phyloP scores from a whole-genome alignment of 371 early-diverging fungal species.

The Dinochytrium kinnereticum region DNA sequence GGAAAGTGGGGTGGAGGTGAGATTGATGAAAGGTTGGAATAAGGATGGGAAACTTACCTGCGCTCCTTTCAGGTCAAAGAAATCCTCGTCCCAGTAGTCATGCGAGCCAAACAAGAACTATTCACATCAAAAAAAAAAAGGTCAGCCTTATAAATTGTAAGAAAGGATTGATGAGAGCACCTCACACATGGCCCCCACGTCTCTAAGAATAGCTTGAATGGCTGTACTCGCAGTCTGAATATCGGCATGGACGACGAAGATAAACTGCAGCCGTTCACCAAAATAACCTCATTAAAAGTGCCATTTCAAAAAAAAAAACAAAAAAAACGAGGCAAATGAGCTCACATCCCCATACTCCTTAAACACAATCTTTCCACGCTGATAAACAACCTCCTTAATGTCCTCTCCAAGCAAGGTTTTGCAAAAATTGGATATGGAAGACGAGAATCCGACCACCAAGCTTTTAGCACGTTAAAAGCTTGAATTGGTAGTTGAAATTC shows the following conservation, averaged over 20 bases:
- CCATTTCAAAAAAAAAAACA: too few relatives aligned
- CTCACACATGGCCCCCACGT: constrained; percentile 56
- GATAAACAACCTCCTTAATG: constrained; percentile 52
- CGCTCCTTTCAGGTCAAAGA: constrained; percentile 58
- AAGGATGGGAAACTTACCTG: constrained; percentile 36
- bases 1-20: neutral
- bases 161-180: too few relatives aligned
- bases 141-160: neutral
- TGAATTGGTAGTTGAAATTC: neutral
- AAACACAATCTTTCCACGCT: constrained; percentile 50
- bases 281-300: too few relatives aligned
- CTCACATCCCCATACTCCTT: constrained; percentile 56
- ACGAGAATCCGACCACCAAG: constrained; percentile 58
- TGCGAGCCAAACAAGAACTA: constrained; percentile 58
- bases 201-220: constrained; percentile 52
- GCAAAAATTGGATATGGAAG: constrained; percentile 58
- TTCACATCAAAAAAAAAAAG: constrained; percentile 5
- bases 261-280: constrained; percentile 40
- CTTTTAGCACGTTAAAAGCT: constrained; percentile 22
- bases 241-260: constrained; percentile 58
- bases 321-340: neutral
- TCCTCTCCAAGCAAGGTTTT: constrained; percentile 59
- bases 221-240: constrained; percentile 44
- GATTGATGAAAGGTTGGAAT: too few relatives aligned
- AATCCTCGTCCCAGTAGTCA: constrained; percentile 58